These are phyloP conservation scores for Salvia miltiorrhiza DNA, from an alignment of 257 asterid genomes.

Conservation along the genomic window DNA sequence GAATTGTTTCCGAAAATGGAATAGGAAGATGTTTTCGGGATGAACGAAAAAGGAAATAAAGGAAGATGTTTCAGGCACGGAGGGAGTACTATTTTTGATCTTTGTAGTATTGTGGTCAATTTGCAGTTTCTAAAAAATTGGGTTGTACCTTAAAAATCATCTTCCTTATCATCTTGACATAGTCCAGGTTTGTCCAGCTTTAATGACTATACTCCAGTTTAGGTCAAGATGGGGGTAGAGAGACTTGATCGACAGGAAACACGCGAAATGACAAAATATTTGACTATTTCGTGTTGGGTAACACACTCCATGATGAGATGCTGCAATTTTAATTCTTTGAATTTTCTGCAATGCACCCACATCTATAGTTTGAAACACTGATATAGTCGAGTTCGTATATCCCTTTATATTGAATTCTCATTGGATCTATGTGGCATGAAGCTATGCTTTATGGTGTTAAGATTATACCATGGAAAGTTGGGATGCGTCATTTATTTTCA, in stretches of 20 bases:
- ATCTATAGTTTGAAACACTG: conserved; percentile 4
- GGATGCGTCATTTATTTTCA: background rate
- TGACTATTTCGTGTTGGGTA: background rate
- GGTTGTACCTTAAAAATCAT: background rate
- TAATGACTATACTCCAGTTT: background rate
- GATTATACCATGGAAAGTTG: conserved; percentile 8
- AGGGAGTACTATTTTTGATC: too few relatives aligned
- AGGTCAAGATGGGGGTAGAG: conserved; percentile 1
- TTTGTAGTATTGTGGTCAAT: background rate
- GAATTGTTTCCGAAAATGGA: too few relatives aligned
- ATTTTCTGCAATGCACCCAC: background rate
- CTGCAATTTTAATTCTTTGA: background rate
- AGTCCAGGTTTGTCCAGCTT: background rate
- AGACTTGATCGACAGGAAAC: background rate
- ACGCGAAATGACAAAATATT: background rate
- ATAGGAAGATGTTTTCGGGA: too few relatives aligned
- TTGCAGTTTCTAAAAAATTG: background rate
- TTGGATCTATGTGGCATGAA: background rate
- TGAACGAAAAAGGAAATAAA: too few relatives aligned
- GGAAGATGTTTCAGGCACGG: too few relatives aligned
- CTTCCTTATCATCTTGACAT: background rate
- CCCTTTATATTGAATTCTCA: background rate
- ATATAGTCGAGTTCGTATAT: background rate
- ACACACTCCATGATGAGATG: conserved; percentile 8
- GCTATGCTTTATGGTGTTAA: background rate